These are phyloP conservation scores for Metarhizium guizhouense DNA, from an alignment of 2,329 filamentous ascomycete species.

Conservation along the genomic window DNA sequence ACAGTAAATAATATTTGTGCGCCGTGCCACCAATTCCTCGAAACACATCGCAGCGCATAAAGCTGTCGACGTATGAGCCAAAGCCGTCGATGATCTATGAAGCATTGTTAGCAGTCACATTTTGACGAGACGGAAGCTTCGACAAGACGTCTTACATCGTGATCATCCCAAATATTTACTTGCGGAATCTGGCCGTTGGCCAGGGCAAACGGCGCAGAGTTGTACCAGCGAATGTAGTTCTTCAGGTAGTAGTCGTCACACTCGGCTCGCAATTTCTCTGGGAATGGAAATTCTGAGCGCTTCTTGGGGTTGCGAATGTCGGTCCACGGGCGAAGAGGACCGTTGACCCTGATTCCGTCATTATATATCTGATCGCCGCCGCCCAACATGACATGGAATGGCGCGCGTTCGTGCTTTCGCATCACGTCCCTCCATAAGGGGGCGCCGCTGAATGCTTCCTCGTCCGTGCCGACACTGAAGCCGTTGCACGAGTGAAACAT, in stretches of 20 bases:
- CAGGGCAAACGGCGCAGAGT: conserved; percentile 71
- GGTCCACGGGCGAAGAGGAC: conserved; percentile 76
- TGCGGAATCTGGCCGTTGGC: conserved; percentile 90
- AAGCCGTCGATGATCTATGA: conserved; percentile 78
- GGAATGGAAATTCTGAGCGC: conserved; percentile 70
- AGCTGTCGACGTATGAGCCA: conserved; percentile 86
- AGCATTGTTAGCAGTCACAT: conserved; percentile 27
- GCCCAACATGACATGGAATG: conserved; percentile 93
- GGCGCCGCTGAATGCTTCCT: conserved; percentile 80
- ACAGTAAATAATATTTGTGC: conserved; percentile 97
- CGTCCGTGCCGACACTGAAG: conserved; percentile 81
- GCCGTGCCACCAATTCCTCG: conserved; percentile 84
- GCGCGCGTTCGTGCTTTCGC: conserved; percentile 66
- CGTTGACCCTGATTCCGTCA: conserved; percentile 78
- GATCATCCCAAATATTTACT: conserved; percentile 97
- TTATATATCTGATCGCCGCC: conserved; percentile 97
- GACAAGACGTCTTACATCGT: conserved; percentile 45
- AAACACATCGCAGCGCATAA: conserved; percentile 90
- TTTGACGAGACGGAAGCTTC: background rate
- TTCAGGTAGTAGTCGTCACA: conserved; percentile 88
- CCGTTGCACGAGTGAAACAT: conserved; percentile 99
- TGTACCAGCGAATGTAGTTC: conserved; percentile 80
- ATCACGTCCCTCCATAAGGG: conserved; percentile 91
- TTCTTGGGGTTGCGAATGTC: conserved; percentile 74
- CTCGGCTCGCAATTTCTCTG: conserved; percentile 67